Percentiles rank a stretch among this genome's conserved stretches.
Evolutionary conservation across 257 asterid genomes (phyloP).

Genomic region (Nicotiana attenuata): DNA sequence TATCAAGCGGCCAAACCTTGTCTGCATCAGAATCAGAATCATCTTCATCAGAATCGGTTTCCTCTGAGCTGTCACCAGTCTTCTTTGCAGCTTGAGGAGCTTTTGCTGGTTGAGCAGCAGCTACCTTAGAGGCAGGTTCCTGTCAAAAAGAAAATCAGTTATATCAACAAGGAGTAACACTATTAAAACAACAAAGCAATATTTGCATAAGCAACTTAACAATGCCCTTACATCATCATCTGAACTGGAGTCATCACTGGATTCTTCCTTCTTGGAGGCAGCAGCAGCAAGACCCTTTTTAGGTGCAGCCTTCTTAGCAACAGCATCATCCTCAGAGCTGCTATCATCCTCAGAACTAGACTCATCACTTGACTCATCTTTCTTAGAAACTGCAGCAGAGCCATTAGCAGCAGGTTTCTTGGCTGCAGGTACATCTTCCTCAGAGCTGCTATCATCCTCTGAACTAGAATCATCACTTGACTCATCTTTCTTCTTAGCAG

Average conservation of each 20-base stretch:
- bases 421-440: conserved; percentile 25
- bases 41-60: conserved; percentile 29
- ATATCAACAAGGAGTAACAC: not conserved
- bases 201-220: not conserved
- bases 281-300: conserved; percentile 8
- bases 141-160: not conserved
- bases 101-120: conserved; percentile 13
- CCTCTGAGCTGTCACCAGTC: conserved; percentile 6
- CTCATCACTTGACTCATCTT: conserved; percentile 24
- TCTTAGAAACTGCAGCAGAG: conserved; percentile 19
- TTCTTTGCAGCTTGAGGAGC: conserved; percentile 13
- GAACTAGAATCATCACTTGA: conserved; percentile 30
- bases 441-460: conserved; percentile 29
- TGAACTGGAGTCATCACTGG: conserved; percentile 26
- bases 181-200: not conserved
- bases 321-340: conserved; percentile 27
- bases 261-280: conserved; percentile 19
- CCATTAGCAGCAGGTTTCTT: conserved; percentile 25
- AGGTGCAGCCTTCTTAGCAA: conserved; percentile 18
- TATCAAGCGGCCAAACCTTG: conserved; percentile 18
- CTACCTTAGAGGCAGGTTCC: conserved; percentile 4
- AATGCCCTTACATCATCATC: conserved; percentile 25
- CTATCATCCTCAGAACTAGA: conserved; percentile 33
- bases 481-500: conserved; percentile 9
- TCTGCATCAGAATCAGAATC: conserved; percentile 29